phyloP scores from a whole-genome alignment of 148 eudicot genomes.

The Silene uniflora region DNA sequence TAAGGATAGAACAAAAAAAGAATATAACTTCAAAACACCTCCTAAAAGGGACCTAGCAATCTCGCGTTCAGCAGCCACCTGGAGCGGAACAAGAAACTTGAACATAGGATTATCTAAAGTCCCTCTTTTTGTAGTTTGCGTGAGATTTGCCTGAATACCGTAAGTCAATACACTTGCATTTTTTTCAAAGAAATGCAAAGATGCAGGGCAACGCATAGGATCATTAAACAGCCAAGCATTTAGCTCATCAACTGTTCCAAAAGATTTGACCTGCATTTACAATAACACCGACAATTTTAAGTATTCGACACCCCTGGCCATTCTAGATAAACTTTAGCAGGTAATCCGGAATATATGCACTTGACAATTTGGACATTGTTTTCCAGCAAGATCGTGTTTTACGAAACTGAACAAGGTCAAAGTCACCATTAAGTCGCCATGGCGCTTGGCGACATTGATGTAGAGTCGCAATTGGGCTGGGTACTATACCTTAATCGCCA shows the following conservation, averaged over 20 bases:
- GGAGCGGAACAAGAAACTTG: conserved; percentile 82
- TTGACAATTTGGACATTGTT: no score
- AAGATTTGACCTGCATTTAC: conserved; percentile 62
- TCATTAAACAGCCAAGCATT: conserved; percentile 70
- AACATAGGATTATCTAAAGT: conserved; percentile 52
- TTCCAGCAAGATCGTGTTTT: no score
- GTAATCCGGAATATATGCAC: no score
- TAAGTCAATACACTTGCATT: conserved; percentile 54
- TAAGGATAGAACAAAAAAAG: no score
- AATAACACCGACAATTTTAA: neutral
- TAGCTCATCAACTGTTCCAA: conserved; percentile 50
- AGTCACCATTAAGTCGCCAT: no score
- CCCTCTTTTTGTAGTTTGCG: conserved; percentile 44
- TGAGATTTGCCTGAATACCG: conserved; percentile 73
- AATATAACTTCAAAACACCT: conserved; percentile 32
- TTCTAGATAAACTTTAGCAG: no score
- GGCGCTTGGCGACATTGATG: no score
- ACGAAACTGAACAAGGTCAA: no score
- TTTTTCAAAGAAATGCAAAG: conserved; percentile 62
- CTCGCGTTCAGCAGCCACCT: conserved; percentile 90
- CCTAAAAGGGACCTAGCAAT: conserved; percentile 61
- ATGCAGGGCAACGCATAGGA: conserved; percentile 66
- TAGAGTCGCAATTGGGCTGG: no score
- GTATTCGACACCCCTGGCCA: no score
- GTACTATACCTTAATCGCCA: no score